Evolutionary conservation across 2,329 filamentous ascomycete genomes (phyloP).

Genomic region (Boeremia exigua): DNA sequence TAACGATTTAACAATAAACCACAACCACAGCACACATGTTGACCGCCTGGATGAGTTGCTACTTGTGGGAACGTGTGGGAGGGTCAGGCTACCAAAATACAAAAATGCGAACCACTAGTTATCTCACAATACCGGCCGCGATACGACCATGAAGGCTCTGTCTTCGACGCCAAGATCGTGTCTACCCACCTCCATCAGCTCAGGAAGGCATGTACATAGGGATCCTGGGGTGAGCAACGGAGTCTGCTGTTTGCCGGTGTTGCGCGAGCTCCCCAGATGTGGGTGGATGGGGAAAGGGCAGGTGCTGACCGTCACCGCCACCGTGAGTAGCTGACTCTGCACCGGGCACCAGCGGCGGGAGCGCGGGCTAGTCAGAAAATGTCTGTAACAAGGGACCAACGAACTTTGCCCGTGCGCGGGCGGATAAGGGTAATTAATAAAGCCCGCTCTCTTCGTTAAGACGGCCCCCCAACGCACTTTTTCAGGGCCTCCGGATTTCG

Average conservation of each 20-base stretch:
- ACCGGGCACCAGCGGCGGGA: slow-evolving; percentile 12
- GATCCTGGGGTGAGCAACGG: not conserved
- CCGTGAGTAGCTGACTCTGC: slow-evolving; percentile 2
- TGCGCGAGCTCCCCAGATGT: slow-evolving; percentile 8
- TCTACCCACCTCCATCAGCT: not conserved
- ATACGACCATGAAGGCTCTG: too few species aligned
- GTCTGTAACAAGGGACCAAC: slow-evolving; percentile 1
- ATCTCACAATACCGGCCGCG: too few species aligned
- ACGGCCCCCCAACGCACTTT: slow-evolving; percentile 7
- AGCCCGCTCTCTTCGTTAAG: slow-evolving; percentile 2
- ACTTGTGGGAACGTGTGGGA: too few species aligned
- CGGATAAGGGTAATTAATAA: slow-evolving; percentile 20
- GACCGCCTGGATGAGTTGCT: too few species aligned
- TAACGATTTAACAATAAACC: too few species aligned
- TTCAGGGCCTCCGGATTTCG: slow-evolving; percentile 16
- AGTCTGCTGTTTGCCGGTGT: slow-evolving; percentile 1
- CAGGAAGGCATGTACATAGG: not conserved
- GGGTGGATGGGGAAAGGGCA: not conserved
- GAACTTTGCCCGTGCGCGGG: slow-evolving; percentile 9
- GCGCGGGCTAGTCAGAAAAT: slow-evolving; percentile 10
- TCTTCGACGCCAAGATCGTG: not conserved
- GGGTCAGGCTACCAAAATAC: too few species aligned
- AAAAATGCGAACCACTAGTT: too few species aligned
- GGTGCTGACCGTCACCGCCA: slow-evolving; percentile 14
- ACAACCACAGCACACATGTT: too few species aligned